Conservation (phyloP, 23 red algal genomes). For the Chondrus crispus region DNA sequence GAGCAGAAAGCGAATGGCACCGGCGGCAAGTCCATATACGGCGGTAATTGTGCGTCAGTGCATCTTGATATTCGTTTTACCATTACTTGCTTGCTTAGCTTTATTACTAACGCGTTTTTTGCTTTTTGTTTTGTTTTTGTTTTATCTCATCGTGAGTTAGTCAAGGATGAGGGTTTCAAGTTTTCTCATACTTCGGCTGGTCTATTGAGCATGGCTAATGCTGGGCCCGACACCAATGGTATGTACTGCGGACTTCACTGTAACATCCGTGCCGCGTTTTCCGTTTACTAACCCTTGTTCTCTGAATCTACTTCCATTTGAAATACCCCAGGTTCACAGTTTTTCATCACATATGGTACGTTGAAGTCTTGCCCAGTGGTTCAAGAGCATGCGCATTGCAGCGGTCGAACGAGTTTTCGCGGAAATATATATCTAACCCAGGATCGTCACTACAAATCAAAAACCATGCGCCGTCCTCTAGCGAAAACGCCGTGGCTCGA, state of each 20-base stretch:
- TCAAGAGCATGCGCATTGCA: neutral
- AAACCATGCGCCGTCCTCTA: neutral
- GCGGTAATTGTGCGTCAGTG: conserved; percentile 69
- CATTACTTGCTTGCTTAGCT: neutral
- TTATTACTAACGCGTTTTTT: neutral
- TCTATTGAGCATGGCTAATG: conserved; percentile 93
- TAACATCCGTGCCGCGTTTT: too few relatives aligned
- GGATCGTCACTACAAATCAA: neutral
- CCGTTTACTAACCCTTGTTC: too few relatives aligned
- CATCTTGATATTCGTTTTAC: neutral
- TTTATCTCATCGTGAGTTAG: neutral
- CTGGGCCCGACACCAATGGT: conserved; percentile 93
- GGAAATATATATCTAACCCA: too few relatives aligned
- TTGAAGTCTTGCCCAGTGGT: too few relatives aligned
- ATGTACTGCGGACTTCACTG: neutral
- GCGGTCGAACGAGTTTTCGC: neutral
- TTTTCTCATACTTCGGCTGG: conserved; percentile 74
- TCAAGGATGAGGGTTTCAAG: conserved; percentile 86
- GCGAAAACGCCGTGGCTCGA: conserved; percentile 84
- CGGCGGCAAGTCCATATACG: conserved; percentile 94
- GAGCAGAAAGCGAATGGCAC: conserved; percentile 72
- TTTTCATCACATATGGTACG: conserved; percentile 67
- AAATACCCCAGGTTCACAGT: conserved; percentile 28
- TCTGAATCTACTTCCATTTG: too few relatives aligned
- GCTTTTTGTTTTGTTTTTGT: neutral